Evolutionary conservation across 164 flowering plant genomes (phyloP).

Genomic region (Pachysandra terminalis): DNA sequence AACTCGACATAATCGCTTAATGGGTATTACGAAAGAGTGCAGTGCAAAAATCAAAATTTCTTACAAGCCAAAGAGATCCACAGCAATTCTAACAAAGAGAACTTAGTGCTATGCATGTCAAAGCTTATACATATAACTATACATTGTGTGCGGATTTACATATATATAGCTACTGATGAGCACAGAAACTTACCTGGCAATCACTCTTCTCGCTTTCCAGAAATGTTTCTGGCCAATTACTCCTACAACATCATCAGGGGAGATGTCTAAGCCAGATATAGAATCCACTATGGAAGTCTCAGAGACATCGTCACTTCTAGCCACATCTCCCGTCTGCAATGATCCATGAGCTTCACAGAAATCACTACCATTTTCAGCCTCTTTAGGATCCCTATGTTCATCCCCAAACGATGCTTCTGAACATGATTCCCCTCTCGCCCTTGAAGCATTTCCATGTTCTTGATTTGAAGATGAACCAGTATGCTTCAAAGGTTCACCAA

Average conservation of each 20-base stretch:
- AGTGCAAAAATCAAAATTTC: too few relatives aligned
- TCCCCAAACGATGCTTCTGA: conserved; percentile 22
- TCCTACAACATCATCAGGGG: conserved; percentile 72
- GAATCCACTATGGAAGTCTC: conserved; percentile 55
- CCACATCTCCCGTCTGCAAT: conserved; percentile 23
- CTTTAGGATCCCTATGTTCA: conserved; percentile 21
- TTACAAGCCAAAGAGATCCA: too few relatives aligned
- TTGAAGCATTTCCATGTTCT: conserved; percentile 15
- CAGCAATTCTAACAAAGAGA: too few relatives aligned
- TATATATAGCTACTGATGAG: too few relatives aligned
- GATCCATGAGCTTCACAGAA: conserved; percentile 20
- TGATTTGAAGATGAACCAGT: conserved; percentile 17
- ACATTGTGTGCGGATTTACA: too few relatives aligned
- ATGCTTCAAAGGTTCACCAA: conserved; percentile 22
- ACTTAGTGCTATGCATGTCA: too few relatives aligned
- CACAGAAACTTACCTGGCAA: conserved; percentile 67
- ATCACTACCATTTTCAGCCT: conserved; percentile 21
- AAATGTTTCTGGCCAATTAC: conserved; percentile 70
- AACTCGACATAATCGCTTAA: too few relatives aligned
- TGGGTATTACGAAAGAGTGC: too few relatives aligned
- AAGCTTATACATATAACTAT: too few relatives aligned
- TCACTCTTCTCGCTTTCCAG: conserved; percentile 74
- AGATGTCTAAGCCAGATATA: conserved; percentile 36
- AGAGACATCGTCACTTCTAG: conserved; percentile 45
- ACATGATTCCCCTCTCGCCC: conserved; percentile 12